Evolutionary conservation across 768 basidiomycete species (phyloP), one percentile per base, ranked within the genome.

Genomic region (Hericium alpestre): DNA sequence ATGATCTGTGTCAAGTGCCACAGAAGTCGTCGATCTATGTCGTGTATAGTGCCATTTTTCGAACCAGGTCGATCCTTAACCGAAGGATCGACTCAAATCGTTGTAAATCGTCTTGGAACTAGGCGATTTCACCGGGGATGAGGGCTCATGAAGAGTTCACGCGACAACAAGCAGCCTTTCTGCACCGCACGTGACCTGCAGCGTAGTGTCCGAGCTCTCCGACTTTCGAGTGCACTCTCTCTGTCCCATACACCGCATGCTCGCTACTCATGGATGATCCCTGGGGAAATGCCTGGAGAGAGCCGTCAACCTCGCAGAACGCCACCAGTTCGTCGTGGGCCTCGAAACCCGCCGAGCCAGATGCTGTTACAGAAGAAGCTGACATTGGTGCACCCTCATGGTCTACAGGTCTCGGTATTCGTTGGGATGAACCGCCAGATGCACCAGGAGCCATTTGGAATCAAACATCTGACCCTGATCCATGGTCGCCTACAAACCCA

Each of bases 261-360:
- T 25, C 25, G 7, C 23, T 12, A 20, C 8, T 39, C 58, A 88
- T 88, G 85, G 86, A 88, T 62, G 82, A 90, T 69, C 82, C 86
- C 51, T 90, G 86, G 82, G 79, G 80, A 43, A 84, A 84, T 68
- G 79, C 82, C 56, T 87, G 83, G 84, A 77, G 74, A 56, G 79
- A 82, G 59, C 66, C 80, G 50, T 51, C 56, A 7, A 37, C 57
- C 23, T n/a, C 53, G 38, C 46, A 53, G 18, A 22, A 48, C 47
- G 55, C 32, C 20, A 48, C 43, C n/a, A 22, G 48, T 8, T n/a
- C 57, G n/a, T 20, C 55, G 7, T 56, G 62, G 32, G 54, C 59
- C 3, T 49, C 18, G 7, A 11, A 43, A 18, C 12, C 61, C 8
- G 60, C 60, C 59, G 47, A 61, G 18, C 51, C 65, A 39, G 68